A percentile compares a stretch with the other conserved stretches of the same genome.
Evolutionary conservation across 257 asterid genomes (phyloP).

Genomic region (Solanum corneliomulleri): DNA sequence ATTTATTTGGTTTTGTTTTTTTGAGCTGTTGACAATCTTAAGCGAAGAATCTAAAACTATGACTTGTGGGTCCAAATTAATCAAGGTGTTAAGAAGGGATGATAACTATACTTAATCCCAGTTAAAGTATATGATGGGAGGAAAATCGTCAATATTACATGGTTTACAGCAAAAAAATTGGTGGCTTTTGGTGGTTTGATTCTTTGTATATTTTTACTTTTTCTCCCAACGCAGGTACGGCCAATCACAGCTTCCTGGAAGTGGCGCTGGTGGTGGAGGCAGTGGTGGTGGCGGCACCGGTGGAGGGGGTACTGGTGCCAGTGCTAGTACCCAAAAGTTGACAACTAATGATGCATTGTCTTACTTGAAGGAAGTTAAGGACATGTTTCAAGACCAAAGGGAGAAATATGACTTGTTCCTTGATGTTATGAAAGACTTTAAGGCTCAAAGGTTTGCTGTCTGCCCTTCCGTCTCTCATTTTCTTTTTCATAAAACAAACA

Average conservation of each 20-base stretch:
- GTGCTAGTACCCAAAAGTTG: conserved; percentile 33
- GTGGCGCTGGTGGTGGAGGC: conserved; percentile 21
- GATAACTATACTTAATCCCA: not conserved
- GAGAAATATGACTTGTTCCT: conserved; percentile 54
- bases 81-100: not conserved
- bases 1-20: not conserved
- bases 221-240: not conserved
- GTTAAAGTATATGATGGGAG: not conserved
- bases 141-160: not conserved
- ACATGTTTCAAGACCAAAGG: conserved; percentile 55
- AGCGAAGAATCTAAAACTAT: not conserved
- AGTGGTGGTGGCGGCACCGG: not conserved
- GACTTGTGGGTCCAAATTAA: not conserved
- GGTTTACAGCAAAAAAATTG: not conserved
- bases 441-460: conserved; percentile 40
- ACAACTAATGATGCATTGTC: conserved; percentile 51
- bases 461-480: not conserved
- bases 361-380: conserved; percentile 54
- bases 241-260: conserved; percentile 2
- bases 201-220: not conserved
- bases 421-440: conserved; percentile 64
- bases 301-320: conserved; percentile 14
- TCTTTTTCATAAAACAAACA: not conserved
- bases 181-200: not conserved
- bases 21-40: not conserved